A percentile compares a stretch with the other conserved stretches of the same genome.
Conservation (phyloP, 1,284 basidiomycete genomes). For the Hypsizygus ulmarius region DNA sequence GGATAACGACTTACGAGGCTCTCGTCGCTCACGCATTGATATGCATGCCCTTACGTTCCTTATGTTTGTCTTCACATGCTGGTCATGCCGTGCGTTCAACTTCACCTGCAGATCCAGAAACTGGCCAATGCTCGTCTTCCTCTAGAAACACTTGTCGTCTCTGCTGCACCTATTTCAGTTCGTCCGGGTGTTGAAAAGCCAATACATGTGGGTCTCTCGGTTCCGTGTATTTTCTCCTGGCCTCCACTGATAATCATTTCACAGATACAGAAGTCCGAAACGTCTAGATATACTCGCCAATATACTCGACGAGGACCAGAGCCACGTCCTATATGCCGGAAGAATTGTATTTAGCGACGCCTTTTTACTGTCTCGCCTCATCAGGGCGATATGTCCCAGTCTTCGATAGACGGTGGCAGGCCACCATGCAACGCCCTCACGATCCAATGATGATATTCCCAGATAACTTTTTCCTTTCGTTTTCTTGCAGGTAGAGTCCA, state of each 20-base stretch:
- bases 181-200: neutral
- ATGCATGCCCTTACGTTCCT: conserved; percentile 10
- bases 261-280: conserved; percentile 1
- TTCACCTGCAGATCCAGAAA: neutral
- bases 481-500: no score
- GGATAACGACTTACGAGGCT: no score
- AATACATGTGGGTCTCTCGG: neutral
- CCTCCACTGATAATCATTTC: neutral
- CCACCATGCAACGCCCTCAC: neutral
- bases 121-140: neutral
- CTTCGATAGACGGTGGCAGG: neutral
- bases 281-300: conserved; percentile 1
- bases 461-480: neutral
- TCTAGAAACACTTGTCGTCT: conserved; percentile 1
- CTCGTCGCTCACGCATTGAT: neutral
- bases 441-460: neutral
- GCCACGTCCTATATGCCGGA: conserved; percentile 16
- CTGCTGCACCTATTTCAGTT: conserved; percentile 12
- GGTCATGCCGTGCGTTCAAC: conserved; percentile 10
- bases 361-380: neutral
- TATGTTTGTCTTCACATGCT: conserved; percentile 12
- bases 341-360: conserved; percentile 14
- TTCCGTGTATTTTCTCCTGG: neutral
- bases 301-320: conserved; percentile 11
- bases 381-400: neutral